Percentiles rank a stretch among this genome's conserved stretches.
Evolutionary conservation across 495 filamentous ascomycete genomes (phyloP).

Genomic region (Podospora australis): DNA sequence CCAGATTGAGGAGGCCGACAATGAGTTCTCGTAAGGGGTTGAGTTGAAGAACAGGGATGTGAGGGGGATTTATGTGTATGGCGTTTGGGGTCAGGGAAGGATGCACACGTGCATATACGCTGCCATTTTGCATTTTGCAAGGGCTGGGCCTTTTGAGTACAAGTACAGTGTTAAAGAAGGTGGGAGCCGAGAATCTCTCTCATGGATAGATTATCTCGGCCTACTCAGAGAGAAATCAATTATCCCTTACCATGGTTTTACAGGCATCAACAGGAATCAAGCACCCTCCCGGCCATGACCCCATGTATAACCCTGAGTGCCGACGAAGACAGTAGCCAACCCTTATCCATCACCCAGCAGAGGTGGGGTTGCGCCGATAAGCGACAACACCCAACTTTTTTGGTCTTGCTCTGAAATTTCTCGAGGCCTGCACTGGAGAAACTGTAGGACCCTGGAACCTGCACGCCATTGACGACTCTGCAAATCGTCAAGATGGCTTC

Average conservation of each 20-base stretch:
- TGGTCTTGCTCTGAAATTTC: slow-evolving; percentile 18
- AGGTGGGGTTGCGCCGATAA: slow-evolving; percentile 18
- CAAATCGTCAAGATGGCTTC: slow-evolving; percentile 35
- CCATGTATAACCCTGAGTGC: slow-evolving; percentile 3
- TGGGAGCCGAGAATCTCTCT: neutral
- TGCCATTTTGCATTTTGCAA: neutral
- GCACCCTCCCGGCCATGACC: neutral
- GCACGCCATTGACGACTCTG: slow-evolving; percentile 14
- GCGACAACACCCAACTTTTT: slow-evolving; percentile 28
- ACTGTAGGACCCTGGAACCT: slow-evolving; percentile 12
- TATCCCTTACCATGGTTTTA: neutral
- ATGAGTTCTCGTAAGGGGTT: slow-evolving; percentile 39
- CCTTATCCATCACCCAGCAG: slow-evolving; percentile 16
- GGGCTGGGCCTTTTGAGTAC: neutral
- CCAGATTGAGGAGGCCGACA: slow-evolving; percentile 67
- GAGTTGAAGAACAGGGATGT: neutral
- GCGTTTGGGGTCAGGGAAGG: slow-evolving; percentile 18
- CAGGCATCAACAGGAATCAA: neutral
- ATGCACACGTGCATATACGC: neutral
- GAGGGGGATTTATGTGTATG: slow-evolving; percentile 5
- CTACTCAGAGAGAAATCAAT: neutral
- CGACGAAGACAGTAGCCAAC: neutral
- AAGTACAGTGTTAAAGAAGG: neutral
- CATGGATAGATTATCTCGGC: too few species aligned
- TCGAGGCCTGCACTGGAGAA: slow-evolving; percentile 9